Base-by-base conservation (phyloP, 148 eudicot species). In the Polygonum maritimum region DNA sequence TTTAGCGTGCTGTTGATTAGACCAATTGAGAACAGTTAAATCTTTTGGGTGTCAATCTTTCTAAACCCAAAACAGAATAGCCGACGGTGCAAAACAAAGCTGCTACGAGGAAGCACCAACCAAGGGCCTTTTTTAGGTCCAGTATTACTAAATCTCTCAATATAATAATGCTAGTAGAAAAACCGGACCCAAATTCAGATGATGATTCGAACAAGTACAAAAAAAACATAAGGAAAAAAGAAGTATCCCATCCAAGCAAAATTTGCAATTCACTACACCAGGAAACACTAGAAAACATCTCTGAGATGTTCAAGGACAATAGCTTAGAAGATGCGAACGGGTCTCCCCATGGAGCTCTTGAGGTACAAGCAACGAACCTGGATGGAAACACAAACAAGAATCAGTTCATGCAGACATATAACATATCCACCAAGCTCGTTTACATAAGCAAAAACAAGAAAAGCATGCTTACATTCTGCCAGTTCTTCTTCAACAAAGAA, bases 271-370 rank as follows among this genome's bases (percentile, higher is more conserved):
- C 45, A 8, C 38, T 36, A 35, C 11, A 67, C 19, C 5, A 6
- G 15, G 10, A 13, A 63, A 67, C 71, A 65, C 19, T 36, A 35
- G 71, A 67, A 67, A 67, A 36, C 71, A 67, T 36, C 4, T 26
- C 31, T 26, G 41, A n/a, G 38, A 67, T 3, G 33, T 60, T 2
- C 8, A 22, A 26, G 26, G 67, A 60, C 13, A 18, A 16, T 16
- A 71, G 54, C 74, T 72, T 72, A 72, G 54, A 72, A 72, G 74
- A 72, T 72, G 51, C 74, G 74, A 26, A 26, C 5, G 5, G 74
- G 74, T 31, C 54, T 72, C 3, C 74, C 74, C 74, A 72, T 72
- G 74, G 74, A 44, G 74, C 74, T 72, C 74, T 72, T 72, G 21
- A 72, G 74, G 74, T 72, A 72, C 74, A 72, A 45, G 52, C 74